Conservation (phyloP, 2,329 filamentous ascomycete genomes). For the Thielaviopsis punctulata region DNA sequence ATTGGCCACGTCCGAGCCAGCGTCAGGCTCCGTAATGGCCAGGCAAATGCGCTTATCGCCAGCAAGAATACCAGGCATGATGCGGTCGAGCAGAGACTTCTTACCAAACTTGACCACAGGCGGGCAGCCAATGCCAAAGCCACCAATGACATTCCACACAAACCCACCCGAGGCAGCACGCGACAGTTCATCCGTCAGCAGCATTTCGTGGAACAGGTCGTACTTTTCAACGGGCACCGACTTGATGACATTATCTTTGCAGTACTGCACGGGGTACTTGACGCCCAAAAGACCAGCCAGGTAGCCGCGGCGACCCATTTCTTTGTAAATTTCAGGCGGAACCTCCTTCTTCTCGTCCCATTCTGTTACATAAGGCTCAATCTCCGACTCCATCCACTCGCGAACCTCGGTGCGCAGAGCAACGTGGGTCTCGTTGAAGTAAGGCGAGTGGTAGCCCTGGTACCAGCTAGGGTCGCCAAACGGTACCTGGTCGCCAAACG, state of each 20-base stretch:
- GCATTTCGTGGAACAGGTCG: constrained; percentile 97
- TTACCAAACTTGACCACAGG: constrained; percentile 85
- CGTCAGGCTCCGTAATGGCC: constrained; percentile 93
- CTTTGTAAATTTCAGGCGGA: constrained; percentile 78
- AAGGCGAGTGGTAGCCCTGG: constrained; percentile 86
- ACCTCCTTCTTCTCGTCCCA: constrained; percentile 95
- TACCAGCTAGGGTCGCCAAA: constrained; percentile 93
- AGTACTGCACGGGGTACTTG: constrained; percentile 62
- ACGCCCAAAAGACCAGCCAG: constrained; percentile 80
- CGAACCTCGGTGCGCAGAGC: constrained; percentile 81
- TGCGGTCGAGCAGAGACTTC: constrained; percentile 67
- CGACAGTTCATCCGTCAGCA: constrained; percentile 86
- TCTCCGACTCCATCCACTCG: constrained; percentile 75
- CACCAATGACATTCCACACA: constrained; percentile 92
- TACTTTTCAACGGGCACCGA: constrained; percentile 75
- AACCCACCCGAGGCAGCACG: constrained; percentile 79
- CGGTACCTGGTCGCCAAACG: constrained; percentile 74
- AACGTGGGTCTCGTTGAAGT: constrained; percentile 88
- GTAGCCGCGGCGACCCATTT: constrained; percentile 86
- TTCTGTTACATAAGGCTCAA: constrained; percentile 83
- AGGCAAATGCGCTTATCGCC: constrained; percentile 96
- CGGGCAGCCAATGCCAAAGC: constrained; percentile 89
- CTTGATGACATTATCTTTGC: constrained; percentile 48
- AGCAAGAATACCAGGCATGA: constrained; percentile 70
- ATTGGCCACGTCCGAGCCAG: constrained; percentile 88